These are phyloP conservation scores for Aspergillus ustus DNA, from an alignment of 2,329 filamentous ascomycete genomes.

Conservation along the genomic window DNA sequence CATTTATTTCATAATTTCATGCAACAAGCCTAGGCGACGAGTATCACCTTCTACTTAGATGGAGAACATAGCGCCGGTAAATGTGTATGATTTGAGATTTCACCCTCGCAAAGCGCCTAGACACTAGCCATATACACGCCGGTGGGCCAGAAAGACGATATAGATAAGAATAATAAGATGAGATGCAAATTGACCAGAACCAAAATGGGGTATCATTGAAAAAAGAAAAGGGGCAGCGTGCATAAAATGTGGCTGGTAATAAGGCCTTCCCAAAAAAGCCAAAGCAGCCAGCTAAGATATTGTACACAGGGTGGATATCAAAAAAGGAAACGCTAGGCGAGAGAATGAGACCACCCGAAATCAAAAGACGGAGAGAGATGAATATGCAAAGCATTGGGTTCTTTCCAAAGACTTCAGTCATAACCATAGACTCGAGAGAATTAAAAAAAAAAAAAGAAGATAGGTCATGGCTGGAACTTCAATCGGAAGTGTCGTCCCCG, in stretches of 20 bases:
- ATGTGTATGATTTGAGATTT: not conserved
- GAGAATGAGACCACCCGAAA: slow-evolving; percentile 1
- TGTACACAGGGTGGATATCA: not conserved
- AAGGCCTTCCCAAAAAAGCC: not conserved
- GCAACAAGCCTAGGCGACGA: not conserved
- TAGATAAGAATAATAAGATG: slow-evolving; percentile 4
- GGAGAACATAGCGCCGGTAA: not conserved
- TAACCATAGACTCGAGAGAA: not conserved
- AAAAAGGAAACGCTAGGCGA: not conserved
- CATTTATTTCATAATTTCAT: not conserved
- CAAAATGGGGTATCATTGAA: slow-evolving; percentile 37
- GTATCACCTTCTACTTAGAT: not conserved
- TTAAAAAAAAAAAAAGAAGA: not conserved
- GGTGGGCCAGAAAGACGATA: not conserved
- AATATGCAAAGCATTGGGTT: not conserved
- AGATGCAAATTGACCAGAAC: slow-evolving; percentile 21
- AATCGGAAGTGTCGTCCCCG: slow-evolving; percentile 47
- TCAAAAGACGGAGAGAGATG: not conserved
- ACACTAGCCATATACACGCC: not conserved
- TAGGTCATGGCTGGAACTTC: slow-evolving; percentile 46
- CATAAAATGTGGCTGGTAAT: not conserved
- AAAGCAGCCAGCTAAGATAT: not conserved
- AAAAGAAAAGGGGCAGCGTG: slow-evolving; percentile 13
- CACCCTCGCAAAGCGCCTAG: not conserved
- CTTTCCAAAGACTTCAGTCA: not conserved